Evolutionary conservation across 2,329 filamentous ascomycete genomes (phyloP).

Genomic region (Colletotrichum sp.): DNA sequence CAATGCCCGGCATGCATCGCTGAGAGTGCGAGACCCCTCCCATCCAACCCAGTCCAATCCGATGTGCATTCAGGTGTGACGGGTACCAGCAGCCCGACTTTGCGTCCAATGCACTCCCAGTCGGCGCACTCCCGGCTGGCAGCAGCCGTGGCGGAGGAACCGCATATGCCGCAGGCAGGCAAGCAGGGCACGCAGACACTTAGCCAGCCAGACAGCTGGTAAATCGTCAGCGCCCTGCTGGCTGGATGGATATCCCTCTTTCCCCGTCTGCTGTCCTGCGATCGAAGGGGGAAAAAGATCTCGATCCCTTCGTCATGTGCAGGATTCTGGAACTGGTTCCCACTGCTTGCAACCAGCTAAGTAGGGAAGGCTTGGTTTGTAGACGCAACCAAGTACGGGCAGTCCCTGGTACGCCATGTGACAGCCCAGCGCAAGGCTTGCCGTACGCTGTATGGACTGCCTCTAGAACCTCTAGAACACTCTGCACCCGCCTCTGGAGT

Average conservation of each 20-base stretch:
- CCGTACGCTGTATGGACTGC: neutral
- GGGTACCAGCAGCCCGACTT: neutral
- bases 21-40: neutral
- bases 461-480: neutral
- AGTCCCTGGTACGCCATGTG: conserved; percentile 15
- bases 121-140: neutral
- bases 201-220: neutral
- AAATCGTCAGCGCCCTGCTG: neutral
- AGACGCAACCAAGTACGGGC: neutral
- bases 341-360: neutral
- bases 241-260: neutral
- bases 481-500: neutral
- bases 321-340: conserved; percentile 1
- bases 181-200: neutral
- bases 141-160: neutral
- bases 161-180: neutral
- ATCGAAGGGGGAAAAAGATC: neutral
- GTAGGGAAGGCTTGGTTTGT: neutral
- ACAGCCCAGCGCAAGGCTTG: neutral
- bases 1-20: neutral
- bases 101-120: neutral
- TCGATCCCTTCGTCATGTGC: conserved; percentile 5
- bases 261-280: neutral
- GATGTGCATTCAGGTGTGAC: neutral
- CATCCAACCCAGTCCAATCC: neutral